Evolutionary conservation across 805 yeast species (phyloP).

Genomic region (Blastobotrys peoriensis): DNA sequence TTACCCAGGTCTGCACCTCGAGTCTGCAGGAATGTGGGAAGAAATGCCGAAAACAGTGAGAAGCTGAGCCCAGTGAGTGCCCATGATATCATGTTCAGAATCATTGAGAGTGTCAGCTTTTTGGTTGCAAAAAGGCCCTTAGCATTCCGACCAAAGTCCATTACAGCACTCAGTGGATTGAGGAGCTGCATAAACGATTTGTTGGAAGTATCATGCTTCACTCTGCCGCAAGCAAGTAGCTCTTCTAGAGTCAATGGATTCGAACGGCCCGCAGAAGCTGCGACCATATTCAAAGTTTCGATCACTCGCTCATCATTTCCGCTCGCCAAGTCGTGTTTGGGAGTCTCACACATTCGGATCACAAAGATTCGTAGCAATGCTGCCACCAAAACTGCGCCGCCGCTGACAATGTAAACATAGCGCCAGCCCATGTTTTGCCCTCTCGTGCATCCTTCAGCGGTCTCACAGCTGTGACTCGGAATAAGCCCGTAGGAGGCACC

Average conservation of each 20-base stretch:
- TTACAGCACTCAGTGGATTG: constrained; percentile 16
- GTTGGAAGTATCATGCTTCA: constrained; percentile 18
- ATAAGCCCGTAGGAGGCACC: constrained; percentile 51
- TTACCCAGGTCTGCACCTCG: constrained; percentile 39
- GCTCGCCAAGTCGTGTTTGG: constrained; percentile 46
- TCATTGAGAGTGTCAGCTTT: constrained; percentile 29
- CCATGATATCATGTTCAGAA: constrained; percentile 38
- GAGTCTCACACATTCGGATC: constrained; percentile 45
- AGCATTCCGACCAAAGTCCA: constrained; percentile 33
- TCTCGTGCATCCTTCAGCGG: constrained; percentile 39
- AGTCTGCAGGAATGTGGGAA: constrained; percentile 44
- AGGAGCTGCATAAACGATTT: constrained; percentile 5
- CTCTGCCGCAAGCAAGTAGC: constrained; percentile 39
- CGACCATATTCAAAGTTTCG: constrained; percentile 39
- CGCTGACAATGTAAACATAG: constrained; percentile 47
- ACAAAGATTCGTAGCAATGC: constrained; percentile 44
- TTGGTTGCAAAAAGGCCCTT: constrained; percentile 41
- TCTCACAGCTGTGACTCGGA: constrained; percentile 42
- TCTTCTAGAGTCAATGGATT: constrained; percentile 43
- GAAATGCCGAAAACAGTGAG: constrained; percentile 47
- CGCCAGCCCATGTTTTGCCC: constrained; percentile 54
- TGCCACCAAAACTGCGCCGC: constrained; percentile 45
- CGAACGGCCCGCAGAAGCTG: constrained; percentile 38
- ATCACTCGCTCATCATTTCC: constrained; percentile 47
- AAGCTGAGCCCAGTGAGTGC: constrained; percentile 49